phyloP scores from a whole-genome alignment of 2,329 filamentous ascomycete species.

The Zasmidium cellare region DNA sequence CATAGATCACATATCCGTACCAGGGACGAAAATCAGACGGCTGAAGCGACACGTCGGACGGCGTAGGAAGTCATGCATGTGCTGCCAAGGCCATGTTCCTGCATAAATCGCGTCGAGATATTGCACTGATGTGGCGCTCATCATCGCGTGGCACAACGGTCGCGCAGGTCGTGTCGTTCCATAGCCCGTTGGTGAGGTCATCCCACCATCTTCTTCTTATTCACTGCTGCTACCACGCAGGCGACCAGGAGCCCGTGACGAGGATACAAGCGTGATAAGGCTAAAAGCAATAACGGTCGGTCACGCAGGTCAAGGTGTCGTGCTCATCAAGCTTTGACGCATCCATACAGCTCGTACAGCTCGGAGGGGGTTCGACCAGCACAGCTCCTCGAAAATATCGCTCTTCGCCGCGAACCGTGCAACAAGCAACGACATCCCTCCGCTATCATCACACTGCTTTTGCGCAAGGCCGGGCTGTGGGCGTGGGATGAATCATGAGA shows the following conservation, averaged over 20 bases:
- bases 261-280: neutral
- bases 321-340: neutral
- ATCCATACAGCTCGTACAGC: no score
- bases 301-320: neutral
- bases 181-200: no score
- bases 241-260: no score
- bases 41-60: neutral
- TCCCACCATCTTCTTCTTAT: neutral
- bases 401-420: neutral
- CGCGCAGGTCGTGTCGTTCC: no score
- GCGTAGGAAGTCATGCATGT: neutral
- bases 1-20: neutral
- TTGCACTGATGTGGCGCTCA: neutral
- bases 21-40: neutral
- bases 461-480: neutral
- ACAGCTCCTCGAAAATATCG: neutral
- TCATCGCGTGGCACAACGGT: neutral
- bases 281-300: neutral
- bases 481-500: neutral
- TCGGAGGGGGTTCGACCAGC: no score
- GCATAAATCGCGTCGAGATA: neutral
- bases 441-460: neutral
- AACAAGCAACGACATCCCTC: neutral
- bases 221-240: no score
- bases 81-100: neutral